These are phyloP conservation scores for Ochetophila trinervis DNA, from an alignment of 306 rosid species.

Conservation along the genomic window DNA sequence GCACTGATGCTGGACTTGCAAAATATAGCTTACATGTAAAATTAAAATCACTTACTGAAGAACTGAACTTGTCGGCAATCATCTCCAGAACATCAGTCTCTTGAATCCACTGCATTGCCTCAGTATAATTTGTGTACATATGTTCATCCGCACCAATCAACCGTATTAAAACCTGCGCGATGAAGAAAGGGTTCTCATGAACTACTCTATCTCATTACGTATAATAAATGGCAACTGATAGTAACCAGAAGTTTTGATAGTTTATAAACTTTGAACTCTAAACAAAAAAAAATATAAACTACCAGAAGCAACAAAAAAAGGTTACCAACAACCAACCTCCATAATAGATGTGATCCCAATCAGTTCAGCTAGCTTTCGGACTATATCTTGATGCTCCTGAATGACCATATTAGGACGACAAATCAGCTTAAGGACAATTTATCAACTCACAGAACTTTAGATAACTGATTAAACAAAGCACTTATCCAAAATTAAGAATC, in stretches of 20 bases:
- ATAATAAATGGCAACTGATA: not conserved
- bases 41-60: slow-evolving; percentile 66
- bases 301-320: slow-evolving; percentile 23
- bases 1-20: not conserved
- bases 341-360: slow-evolving; percentile 96
- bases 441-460: not conserved
- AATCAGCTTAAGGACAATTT: slow-evolving; percentile 21
- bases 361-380: slow-evolving; percentile 88
- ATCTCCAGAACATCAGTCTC: slow-evolving; percentile 85
- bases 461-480: not conserved
- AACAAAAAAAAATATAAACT: slow-evolving; percentile 2
- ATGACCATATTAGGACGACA: slow-evolving; percentile 18
- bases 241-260: slow-evolving; percentile 1
- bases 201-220: not conserved
- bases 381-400: slow-evolving; percentile 81
- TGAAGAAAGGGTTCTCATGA: slow-evolving; percentile 19
- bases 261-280: not conserved
- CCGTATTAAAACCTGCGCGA: slow-evolving; percentile 81
- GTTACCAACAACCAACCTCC: slow-evolving; percentile 72
- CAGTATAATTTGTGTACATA: slow-evolving; percentile 70
- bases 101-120: slow-evolving; percentile 93
- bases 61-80: slow-evolving; percentile 94
- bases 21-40: not conserved
- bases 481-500: no score
- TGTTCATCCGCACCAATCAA: slow-evolving; percentile 97